Base-by-base conservation (phyloP, 495 filamentous ascomycete species). In the Amphirosellinia nigrospora region DNA sequence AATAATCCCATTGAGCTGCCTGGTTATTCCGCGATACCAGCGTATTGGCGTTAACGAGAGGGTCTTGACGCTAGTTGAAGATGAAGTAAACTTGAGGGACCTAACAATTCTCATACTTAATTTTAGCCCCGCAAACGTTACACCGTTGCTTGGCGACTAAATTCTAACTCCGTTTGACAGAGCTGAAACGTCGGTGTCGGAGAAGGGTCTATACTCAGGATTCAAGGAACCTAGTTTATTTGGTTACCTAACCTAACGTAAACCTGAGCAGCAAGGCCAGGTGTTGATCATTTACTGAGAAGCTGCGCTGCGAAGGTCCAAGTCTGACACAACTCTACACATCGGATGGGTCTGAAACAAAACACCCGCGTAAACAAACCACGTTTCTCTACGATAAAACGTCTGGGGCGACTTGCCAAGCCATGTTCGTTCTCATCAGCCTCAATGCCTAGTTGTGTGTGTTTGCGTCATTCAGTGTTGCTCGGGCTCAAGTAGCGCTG, bases 111-210 rank as follows among this genome's bases (percentile, higher is more conserved):
- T 36, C 10, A 60, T 41, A 7, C 5, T 8, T 5, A 56, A 56
- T 39, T 21, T n/a, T 23, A 26, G 60, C n/a, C n/a, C 13, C n/a
- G 19, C 34, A 64, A 48, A 34, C 41, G 38, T 32, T 19, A 48
- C 61, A n/a, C 61, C 11, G 13, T 30, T 16, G 9, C 45, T 23
- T 30, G 41, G 36, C 30, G 30, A 50, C 38, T 30, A 50, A 36
- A 36, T 48, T 23, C 13, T 52, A 11, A 65, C 16, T 30, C 45
- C 6, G 45, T 46, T 65, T 65, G 46, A 46, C 62, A 41, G 41
- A 23, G 28, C 63, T 65, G 46, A 65, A 65, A 65, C 63, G 28
- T 65, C 58, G 32, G 36, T n/a, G 58, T 41, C 10, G 10, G 32
- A 58, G 53, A 58, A 34, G 53, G 53, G 53, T 58, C 53, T 58